Conservation (phyloP, 306 rosid genomes). For the Macrotyloma uniflorum region DNA sequence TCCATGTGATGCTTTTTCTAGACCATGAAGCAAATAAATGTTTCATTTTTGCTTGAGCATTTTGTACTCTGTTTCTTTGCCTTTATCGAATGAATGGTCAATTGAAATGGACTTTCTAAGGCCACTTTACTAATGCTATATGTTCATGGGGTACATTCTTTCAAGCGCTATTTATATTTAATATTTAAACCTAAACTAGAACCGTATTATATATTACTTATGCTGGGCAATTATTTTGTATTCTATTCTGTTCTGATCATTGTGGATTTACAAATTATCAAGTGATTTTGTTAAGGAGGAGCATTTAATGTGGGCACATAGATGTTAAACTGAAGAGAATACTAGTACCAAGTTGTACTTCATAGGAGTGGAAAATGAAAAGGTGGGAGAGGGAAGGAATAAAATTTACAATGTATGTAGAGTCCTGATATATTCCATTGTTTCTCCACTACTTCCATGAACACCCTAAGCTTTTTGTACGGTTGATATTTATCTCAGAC, state of each 20-base stretch:
- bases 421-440: not conserved
- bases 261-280: too few relatives aligned
- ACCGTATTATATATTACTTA: too few relatives aligned
- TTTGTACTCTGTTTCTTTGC: not conserved
- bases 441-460: not conserved
- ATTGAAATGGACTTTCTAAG: too few relatives aligned
- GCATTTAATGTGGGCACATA: too few relatives aligned
- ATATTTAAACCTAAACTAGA: not conserved
- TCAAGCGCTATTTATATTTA: not conserved
- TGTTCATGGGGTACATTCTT: too few relatives aligned
- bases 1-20: not conserved
- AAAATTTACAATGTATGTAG: not conserved
- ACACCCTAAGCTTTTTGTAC: not conserved
- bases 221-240: too few relatives aligned
- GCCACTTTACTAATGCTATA: too few relatives aligned
- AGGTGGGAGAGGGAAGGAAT: not conserved
- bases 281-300: too few relatives aligned
- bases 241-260: too few relatives aligned
- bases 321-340: too few relatives aligned
- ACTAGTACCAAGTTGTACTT: not conserved
- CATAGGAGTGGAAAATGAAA: constrained; percentile 13
- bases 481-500: not conserved
- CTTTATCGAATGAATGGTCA: not conserved
- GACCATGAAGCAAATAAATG: not conserved
- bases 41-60: not conserved